A percentile compares a stretch with the other conserved stretches of the same genome.
Evolutionary conservation across 345 rosid species (phyloP).

Genomic region (Erodium maritimum): DNA sequence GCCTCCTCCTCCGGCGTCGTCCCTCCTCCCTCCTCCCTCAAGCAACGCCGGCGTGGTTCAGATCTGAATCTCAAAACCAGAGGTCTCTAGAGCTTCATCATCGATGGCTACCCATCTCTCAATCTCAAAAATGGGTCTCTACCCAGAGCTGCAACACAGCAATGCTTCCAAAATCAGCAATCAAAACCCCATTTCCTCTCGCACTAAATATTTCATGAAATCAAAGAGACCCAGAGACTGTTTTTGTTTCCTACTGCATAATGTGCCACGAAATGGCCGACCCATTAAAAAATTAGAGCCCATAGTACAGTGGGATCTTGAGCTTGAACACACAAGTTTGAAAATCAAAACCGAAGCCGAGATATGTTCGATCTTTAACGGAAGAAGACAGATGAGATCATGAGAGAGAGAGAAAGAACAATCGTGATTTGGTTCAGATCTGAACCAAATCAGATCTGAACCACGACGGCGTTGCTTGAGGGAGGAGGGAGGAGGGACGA

Average conservation of each 20-base stretch:
- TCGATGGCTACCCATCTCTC: too few relatives aligned
- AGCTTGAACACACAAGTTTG: background rate
- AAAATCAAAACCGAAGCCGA: background rate
- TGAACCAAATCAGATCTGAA: too few relatives aligned
- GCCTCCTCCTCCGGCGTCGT: too few relatives aligned
- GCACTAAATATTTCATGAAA: constrained; percentile 2
- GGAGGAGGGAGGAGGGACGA: too few relatives aligned
- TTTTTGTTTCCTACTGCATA: constrained; percentile 4
- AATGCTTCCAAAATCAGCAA: constrained; percentile 17
- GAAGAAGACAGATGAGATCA: too few relatives aligned
- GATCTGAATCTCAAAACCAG: too few relatives aligned
- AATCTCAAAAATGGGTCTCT: too few relatives aligned
- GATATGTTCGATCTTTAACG: constrained; percentile 8
- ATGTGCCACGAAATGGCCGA: background rate
- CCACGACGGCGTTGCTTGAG: too few relatives aligned
- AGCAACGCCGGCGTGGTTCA: too few relatives aligned
- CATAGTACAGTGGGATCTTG: background rate
- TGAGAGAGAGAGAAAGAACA: too few relatives aligned
- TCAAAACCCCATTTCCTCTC: background rate
- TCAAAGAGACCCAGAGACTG: constrained; percentile 3
- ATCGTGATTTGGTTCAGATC: constrained; percentile 25
- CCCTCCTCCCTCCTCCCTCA: too few relatives aligned
- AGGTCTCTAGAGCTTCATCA: constrained; percentile 18
- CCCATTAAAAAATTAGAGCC: background rate
- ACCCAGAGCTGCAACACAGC: background rate